Conservation (phyloP, 2,329 filamentous ascomycete species). For the Neofusicoccum sp. region DNA sequence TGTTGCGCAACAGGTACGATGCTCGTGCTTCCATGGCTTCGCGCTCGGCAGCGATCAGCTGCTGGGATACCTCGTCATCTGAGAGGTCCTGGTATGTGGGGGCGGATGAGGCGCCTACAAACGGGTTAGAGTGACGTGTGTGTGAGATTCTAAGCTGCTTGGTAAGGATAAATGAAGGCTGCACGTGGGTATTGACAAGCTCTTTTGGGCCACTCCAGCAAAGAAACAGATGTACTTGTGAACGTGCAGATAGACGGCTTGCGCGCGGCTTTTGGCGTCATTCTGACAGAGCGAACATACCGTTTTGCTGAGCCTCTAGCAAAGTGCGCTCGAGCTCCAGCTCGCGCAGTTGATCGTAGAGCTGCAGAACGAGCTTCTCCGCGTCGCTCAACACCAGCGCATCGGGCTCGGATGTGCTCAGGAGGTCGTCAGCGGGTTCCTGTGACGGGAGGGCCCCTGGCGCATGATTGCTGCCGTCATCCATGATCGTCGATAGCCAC, state of each 20-base stretch:
- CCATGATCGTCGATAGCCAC: slow-evolving; percentile 14
- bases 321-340: slow-evolving; percentile 71
- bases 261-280: too few species aligned
- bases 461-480: slow-evolving; percentile 3
- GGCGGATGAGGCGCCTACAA: not conserved
- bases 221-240: not conserved
- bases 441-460: not conserved
- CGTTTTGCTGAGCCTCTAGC: slow-evolving; percentile 45
- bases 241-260: not conserved
- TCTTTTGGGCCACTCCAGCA: too few species aligned
- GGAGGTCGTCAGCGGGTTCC: slow-evolving; percentile 32
- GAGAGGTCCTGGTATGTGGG: slow-evolving; percentile 31
- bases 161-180: not conserved
- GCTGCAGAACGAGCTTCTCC: slow-evolving; percentile 64
- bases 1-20: slow-evolving; percentile 66
- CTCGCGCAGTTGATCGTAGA: slow-evolving; percentile 71
- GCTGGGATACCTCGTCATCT: slow-evolving; percentile 52
- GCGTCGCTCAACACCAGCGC: slow-evolving; percentile 61
- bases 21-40: slow-evolving; percentile 70
- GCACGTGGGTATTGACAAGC: not conserved
- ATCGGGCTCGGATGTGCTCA: slow-evolving; percentile 45
- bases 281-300: not conserved
- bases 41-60: slow-evolving; percentile 56
- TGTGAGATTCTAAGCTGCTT: not conserved
- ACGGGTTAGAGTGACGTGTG: slow-evolving; percentile 20